Evolutionary conservation across 192 early-diverging fungal species (phyloP), one percentile per base, ranked within the genome.

Genomic region (Coemansia sp.): DNA sequence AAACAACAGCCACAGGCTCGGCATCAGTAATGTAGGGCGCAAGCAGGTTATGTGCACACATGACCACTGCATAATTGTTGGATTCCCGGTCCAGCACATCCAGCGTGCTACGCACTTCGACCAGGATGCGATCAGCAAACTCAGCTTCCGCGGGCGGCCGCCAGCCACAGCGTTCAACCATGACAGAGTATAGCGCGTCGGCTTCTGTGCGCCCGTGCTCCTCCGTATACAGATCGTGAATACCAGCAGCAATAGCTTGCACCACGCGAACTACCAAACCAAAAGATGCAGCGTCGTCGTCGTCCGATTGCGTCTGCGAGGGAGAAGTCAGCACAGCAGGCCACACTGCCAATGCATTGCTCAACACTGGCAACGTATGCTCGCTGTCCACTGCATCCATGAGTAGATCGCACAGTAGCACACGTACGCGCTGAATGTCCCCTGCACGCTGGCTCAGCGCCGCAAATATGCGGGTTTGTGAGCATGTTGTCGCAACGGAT

Each of bases 331-430:
- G 53, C 22, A 46, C 72, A 14, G 50, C 49, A 20, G 72, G 72
- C 50, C 65, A 75, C 24, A 75, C 50, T 6, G 60, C 48, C 1
- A 68, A 53, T 36, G 54, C 40, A 32, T 68, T 75, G 9, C 65
- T 48, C 26, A 75, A 47, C 4, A 68, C 65, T 0, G 72, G 72
- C 26, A 75, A 60, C 10, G 58, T 46, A 26, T 75, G 72, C 14
- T 64, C 40, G 30, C 57, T 50, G 38, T 75, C 72, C 5, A 67
- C 72, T 0, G 72, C 72, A 24, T 75, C 72, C 64, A 75, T 75
- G 14, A 75, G 56, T 46, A 75, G 46, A 42, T 75, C 72, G 55
- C 64, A 67, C 7, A 67, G 49, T 42, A 75, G 34, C 14, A 59
- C 44, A 3, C 72, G 59, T 22, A 63, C 39, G 5, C 72, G 59